Conservation (phyloP, 495 filamentous ascomycete species). For the Glutinoglossum americanum region DNA sequence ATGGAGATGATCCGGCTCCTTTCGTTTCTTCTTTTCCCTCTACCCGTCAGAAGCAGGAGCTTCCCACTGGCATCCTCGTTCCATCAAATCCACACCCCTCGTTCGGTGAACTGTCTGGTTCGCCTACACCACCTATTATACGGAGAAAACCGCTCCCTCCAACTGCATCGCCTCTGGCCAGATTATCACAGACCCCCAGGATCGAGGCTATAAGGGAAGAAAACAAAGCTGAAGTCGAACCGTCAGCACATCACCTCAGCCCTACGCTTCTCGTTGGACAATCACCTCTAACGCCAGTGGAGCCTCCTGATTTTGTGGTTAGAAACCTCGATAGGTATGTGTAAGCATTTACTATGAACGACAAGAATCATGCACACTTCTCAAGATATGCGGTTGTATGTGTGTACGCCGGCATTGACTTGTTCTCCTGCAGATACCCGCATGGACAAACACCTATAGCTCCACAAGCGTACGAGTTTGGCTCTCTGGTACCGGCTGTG, state of each 20-base stretch:
- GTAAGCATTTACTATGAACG: background rate
- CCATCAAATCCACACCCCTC: background rate
- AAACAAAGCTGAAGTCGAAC: background rate
- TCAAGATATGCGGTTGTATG: background rate
- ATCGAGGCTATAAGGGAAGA: background rate
- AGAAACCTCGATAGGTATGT: background rate
- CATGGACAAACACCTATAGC: background rate
- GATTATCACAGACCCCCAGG: conserved; percentile 16
- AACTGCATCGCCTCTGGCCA: conserved; percentile 27
- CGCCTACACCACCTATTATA: background rate
- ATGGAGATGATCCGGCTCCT: background rate
- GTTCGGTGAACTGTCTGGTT: background rate
- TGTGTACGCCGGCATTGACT: background rate
- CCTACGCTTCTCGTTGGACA: background rate
- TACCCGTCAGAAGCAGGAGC: background rate
- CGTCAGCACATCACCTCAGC: background rate
- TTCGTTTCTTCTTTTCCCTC: background rate
- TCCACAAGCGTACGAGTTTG: background rate
- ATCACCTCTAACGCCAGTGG: background rate
- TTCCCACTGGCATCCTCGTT: too few relatives aligned
- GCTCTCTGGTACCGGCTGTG: background rate
- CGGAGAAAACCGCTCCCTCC: conserved; percentile 30
- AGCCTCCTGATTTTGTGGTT: background rate
- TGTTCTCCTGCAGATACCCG: background rate
- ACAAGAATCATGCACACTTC: background rate